Base-by-base conservation (phyloP, 495 filamentous ascomycete genomes). In the Acidiella bohemica region DNA sequence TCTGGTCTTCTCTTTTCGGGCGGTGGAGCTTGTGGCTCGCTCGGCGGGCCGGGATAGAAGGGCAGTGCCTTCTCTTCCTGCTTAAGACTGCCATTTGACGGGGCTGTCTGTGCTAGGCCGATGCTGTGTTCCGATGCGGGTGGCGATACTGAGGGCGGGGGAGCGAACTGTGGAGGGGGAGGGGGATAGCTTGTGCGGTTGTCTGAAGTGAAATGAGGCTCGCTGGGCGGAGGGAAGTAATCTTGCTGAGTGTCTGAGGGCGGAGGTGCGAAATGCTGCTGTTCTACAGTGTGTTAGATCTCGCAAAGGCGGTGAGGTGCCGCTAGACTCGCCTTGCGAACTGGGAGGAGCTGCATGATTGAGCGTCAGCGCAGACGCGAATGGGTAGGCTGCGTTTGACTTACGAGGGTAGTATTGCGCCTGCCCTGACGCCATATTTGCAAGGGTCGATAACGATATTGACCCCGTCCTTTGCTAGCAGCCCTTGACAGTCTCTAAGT, bases 371-470 rank as follows among this genome's bases (percentile, higher is more conserved):
- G 21, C 3, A 5, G 13, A 20, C 8, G 18, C 26, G 14, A 41
- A 38, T 31, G 5, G 20, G n/a, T n/a, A n/a, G n/a, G n/a, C n/a
- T 47, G 48, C 54, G 10, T 17, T 38, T 19, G 22, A 41, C 61
- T 52, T 53, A 62, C 59, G 57, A 24, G 59, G 61, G 31, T 55
- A 57, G 55, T 59, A 63, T 27, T 54, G 47, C 12, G 53, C 53
- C 23, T 44, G 36, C 13, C 21, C 35, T 4, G 25, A 26, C 23
- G 26, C 26, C 24, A 48, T 42, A 25, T 14, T 39, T 34, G 27
- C 16, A n/a, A 19, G 4, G 4, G 13, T 19, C 14, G 23, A 11
- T 2, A 30, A n/a, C n/a, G n/a, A n/a, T n/a, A n/a, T n/a, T n/a
- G n/a, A n/a, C n/a, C n/a, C n/a, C n/a, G n/a, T n/a, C n/a, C n/a